Percentiles rank a stretch among this genome's conserved stretches.
Evolutionary conservation across 2,329 filamentous ascomycete species (phyloP).

Genomic region (Didymella segeticola): DNA sequence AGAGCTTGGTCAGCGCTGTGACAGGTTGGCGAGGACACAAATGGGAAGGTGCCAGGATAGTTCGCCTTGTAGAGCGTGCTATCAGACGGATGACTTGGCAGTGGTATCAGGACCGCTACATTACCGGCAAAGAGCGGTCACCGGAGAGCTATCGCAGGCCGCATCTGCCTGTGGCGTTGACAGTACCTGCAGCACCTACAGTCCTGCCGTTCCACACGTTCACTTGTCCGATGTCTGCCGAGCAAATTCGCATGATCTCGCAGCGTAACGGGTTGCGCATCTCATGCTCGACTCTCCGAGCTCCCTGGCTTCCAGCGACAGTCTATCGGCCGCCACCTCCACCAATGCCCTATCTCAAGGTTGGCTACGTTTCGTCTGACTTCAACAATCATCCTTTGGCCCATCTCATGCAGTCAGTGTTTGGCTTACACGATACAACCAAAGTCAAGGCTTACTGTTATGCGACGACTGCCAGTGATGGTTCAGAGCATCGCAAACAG

Average conservation of each 20-base stretch:
- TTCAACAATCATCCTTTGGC: constrained; percentile 98
- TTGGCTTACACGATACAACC: constrained; percentile 80
- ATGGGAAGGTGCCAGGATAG: constrained; percentile 87
- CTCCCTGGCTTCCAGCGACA: constrained; percentile 81
- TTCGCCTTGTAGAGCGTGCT: constrained; percentile 84
- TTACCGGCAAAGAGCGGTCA: constrained; percentile 64
- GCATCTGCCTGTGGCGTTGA: constrained; percentile 73
- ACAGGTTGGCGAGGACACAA: constrained; percentile 70
- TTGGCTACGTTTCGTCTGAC: constrained; percentile 96
- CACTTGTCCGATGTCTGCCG: constrained; percentile 89
- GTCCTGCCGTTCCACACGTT: constrained; percentile 98
- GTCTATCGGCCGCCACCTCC: constrained; percentile 87
- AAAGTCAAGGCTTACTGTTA: constrained; percentile 91
- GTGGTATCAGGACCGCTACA: constrained; percentile 86
- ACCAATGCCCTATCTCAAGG: constrained; percentile 81
- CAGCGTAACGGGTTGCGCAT: constrained; percentile 94
- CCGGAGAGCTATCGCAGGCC: constrained; percentile 72
- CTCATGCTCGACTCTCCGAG: constrained; percentile 84
- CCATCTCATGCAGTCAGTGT: constrained; percentile 98
- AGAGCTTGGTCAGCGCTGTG: constrained; percentile 48
- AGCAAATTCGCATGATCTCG: constrained; percentile 91
- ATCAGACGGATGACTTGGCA: constrained; percentile 79
- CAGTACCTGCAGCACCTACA: constrained; percentile 86
- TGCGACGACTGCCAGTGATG: constrained; percentile 90
- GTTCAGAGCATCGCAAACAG: constrained; percentile 85